Conservation (phyloP, 2,329 filamentous ascomycete genomes). For the Fusarium chuoi region DNA sequence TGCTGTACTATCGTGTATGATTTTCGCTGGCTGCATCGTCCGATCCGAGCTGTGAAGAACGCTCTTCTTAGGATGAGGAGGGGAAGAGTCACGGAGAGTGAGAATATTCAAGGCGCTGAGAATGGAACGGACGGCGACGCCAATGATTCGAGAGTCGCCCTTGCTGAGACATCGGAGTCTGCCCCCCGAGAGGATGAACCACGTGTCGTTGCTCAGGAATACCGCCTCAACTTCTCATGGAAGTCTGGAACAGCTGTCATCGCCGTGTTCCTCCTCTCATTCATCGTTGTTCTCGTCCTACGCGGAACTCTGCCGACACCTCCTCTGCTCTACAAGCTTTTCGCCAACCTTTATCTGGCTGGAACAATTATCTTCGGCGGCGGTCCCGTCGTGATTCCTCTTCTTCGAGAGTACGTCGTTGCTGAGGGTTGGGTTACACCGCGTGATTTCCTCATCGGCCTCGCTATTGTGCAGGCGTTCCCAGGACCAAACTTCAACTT, state of each 20-base stretch:
- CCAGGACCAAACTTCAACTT: slow-evolving; percentile 64
- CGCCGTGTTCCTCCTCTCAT: slow-evolving; percentile 60
- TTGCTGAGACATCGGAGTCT: neutral
- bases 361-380: slow-evolving; percentile 76
- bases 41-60: neutral
- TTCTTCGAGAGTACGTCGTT: slow-evolving; percentile 71
- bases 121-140: neutral
- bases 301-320: slow-evolving; percentile 53
- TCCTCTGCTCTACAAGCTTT: slow-evolving; percentile 67
- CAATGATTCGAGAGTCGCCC: rapidly evolving
- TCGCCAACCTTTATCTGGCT: slow-evolving; percentile 78
- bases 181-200: neutral
- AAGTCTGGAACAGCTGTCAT: slow-evolving; percentile 56
- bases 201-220: slow-evolving; percentile 48
- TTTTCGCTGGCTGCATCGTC: slow-evolving; percentile 54
- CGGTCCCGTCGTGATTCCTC: slow-evolving; percentile 72
- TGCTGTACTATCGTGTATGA: neutral
- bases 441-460: slow-evolving; percentile 77
- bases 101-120: neutral
- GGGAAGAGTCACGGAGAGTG: rapidly evolving
- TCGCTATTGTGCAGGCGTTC: slow-evolving; percentile 77
- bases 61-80: rapidly evolving
- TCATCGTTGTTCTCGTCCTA: slow-evolving; percentile 65
- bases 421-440: slow-evolving; percentile 75
- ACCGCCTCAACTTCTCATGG: slow-evolving; percentile 56